Evolutionary conservation across 2,329 filamentous ascomycete genomes (phyloP), one percentile per base, ranked within the genome.

Genomic region (Penicillium sp.): DNA sequence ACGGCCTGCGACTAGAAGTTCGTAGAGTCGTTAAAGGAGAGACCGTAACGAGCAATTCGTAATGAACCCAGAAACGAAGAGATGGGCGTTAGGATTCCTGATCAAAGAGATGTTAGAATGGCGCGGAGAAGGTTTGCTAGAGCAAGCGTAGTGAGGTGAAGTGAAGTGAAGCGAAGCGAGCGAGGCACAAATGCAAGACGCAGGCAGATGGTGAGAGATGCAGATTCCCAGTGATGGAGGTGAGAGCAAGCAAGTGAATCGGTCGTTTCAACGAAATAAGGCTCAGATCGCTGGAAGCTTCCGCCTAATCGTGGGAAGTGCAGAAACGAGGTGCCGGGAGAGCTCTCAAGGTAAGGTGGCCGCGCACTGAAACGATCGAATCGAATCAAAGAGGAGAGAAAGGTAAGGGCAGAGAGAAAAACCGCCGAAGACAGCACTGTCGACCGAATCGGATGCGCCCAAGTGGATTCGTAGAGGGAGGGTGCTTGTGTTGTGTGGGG

Each of bases 1-100:
- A 66, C 65, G 66, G 64, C 64, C 67, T 69, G 66, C 65, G 66
- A 71, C 61, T 68, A 61, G 52, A 65, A 70, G 54, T 71, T 73
- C 71, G 73, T 75, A 62, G 67, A 70, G 66, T 74, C 70, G 73
- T 75, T 65, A 75, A 73, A 61, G n/a, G 66, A 74, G 62, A 70
- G 70, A 72, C 67, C 59, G 66, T 70, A 51, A 69, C 60, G 64
- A 61, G 61, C 61, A 65, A 60, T 65, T 65, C 67, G 62, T 65
- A 64, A 68, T 54, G 63, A 71, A 63, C 49, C 56, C 62, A 57
- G 51, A 50, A 59, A 59, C 51, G 55, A 61, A 62, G 60, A 56
- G 62, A 61, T 43, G 56, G 60, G 55, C 63, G 62, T 62, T 60
- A 63, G 61, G 65, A 56, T 70, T 67, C 65, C 66, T 64, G 47